Base-by-base conservation (phyloP, 176 grass and related monocot genomes). In the Secale cereale region DNA sequence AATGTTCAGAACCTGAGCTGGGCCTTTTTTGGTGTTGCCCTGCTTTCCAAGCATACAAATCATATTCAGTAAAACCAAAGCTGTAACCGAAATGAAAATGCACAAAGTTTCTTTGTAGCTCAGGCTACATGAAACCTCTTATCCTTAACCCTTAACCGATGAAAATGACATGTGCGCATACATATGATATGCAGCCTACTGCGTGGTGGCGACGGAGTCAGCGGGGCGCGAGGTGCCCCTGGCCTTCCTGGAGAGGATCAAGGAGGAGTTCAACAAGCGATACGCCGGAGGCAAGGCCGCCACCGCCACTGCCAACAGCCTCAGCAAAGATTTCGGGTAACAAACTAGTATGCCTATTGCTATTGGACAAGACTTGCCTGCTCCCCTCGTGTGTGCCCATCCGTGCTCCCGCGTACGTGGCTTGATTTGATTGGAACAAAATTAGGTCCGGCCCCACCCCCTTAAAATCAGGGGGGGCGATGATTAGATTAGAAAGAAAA, bases 241-340 rank as follows among this genome's bases (percentile, higher is more conserved):
- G 13, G 92, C 91, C n/a, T 97, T 87, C 72, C 67, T 97, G 33
- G 95, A 97, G 35, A 93, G 88, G 89, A 87, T 91, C 68, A 93
- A 93, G 82, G 92, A 94, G 4, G 85, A 87, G n/a, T 97, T 97
- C 70, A 83, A 85, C 79, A 93, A 86, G 86, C 86, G 84, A 70
- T 97, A 94, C 7, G 85, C 85, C 60, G 92, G 90, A 9, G 92
- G 92, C 16, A 94, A 90, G 90, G 95, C 95, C 16, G 92, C 87
- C 81, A 97, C 90, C 6, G 95, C 91, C 17, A 72, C 84, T 16
- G 89, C 89, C 20, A 88, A 94, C 81, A 91, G 90, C 28, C 95
- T 97, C 70, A 97, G 4, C 65, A 50, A 88, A 29, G 95, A 97
- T 70, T 97, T 97, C n/a, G 89, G 95, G 95, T 94, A 52, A 52